Evolutionary conservation across 176 grass and related monocot genomes (phyloP), one percentile per base, ranked within the genome.

Genomic region (Triticum monococcum): DNA sequence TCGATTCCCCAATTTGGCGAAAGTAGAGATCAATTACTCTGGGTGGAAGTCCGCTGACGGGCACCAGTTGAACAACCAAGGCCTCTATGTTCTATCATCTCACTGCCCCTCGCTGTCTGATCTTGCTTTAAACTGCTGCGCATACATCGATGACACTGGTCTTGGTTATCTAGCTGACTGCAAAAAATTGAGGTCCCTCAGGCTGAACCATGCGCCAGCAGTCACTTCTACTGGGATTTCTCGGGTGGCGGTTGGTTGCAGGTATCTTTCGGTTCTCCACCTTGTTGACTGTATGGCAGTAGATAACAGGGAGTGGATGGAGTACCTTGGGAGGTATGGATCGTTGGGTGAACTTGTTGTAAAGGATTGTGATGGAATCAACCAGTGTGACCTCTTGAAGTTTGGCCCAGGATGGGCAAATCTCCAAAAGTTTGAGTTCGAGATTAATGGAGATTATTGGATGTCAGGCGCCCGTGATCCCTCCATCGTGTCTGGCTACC

Each of bases 1-100:
- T 1, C 77, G 86, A 8, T 93, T 93, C 56, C 81, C 77, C 12
- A 96, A 90, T 69, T 45, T 93, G 81, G 81, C 14, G 75, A 96
- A 89, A 81, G 61, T 96, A 17, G 94, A 96, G 59, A 96, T 93
- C 24, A 16, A 64, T 63, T 93, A 93, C 61, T 91, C 84, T 50
- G 86, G 84, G 52, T 93, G 91, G 91, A 93, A 78, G 13, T 89
- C 90, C 1, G 52, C 80, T 38, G 54, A 50, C 13, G 89, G 78
- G 18, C 81, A 78, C 17, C 94, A 93, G 68, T 37, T 96, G 37
- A 91, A 87, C 43, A 85, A 91, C 77, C 25, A 89, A 68, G 91
- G 87, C 16, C 76, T 95, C 43, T 68, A 7, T 30, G 54, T 91
- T 62, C 83, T 92, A 37, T 92, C 86, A 38, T 88, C 79, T 28